Conservation (phyloP, 2,329 filamentous ascomycete genomes). For the Fusarium sp. region DNA sequence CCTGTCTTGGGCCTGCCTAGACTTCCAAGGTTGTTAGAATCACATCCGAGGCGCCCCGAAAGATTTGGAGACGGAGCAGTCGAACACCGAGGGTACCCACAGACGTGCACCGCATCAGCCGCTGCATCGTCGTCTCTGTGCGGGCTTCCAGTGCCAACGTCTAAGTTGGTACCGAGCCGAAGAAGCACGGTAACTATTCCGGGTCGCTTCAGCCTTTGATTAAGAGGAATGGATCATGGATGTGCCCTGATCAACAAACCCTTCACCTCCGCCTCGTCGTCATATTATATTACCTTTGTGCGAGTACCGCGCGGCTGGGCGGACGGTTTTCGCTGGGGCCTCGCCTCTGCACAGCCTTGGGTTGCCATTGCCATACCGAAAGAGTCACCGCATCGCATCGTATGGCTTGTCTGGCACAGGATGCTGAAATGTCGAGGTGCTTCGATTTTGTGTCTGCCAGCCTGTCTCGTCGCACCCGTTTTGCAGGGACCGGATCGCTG, state of each 20-base stretch:
- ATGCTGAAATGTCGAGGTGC: constrained; percentile 26
- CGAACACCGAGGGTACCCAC: constrained; percentile 28
- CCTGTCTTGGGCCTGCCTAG: not conserved
- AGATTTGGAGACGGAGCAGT: constrained; percentile 20
- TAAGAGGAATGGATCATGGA: constrained; percentile 9
- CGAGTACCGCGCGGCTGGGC: constrained; percentile 30
- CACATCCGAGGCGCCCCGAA: constrained; percentile 8
- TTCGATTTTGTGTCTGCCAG: constrained; percentile 26
- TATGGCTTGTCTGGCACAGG: constrained; percentile 21
- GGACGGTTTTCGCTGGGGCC: constrained; percentile 18
- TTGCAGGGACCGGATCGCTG: constrained; percentile 22
- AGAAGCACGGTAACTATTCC: constrained; percentile 20
- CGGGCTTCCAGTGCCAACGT: constrained; percentile 18
- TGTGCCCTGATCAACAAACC: constrained; percentile 6
- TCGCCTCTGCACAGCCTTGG: constrained; percentile 24
- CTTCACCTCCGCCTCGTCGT: constrained; percentile 28
- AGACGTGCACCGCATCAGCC: constrained; percentile 32
- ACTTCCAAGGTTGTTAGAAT: constrained; percentile 4
- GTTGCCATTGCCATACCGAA: constrained; percentile 22
- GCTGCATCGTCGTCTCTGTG: constrained; percentile 30
- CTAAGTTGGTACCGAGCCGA: constrained; percentile 18
- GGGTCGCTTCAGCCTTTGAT: constrained; percentile 9
- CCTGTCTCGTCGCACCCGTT: not conserved
- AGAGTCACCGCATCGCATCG: constrained; percentile 13
- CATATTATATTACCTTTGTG: constrained; percentile 19